Conservation (phyloP, 2,329 filamentous ascomycete species). For the Cladosporium austrohemisphaericum region DNA sequence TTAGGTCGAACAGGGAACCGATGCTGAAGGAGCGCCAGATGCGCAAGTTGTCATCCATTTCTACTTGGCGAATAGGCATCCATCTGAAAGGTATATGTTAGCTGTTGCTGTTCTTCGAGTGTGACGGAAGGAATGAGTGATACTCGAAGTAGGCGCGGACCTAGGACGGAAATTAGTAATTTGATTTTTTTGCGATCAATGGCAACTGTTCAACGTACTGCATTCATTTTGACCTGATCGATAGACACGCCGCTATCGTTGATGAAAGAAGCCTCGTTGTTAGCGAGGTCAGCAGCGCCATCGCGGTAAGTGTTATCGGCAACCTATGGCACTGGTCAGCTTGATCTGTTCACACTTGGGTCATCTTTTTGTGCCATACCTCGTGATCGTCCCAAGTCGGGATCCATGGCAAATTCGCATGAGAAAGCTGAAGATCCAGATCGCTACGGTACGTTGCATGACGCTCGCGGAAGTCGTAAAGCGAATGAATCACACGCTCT, state of each 20-base stretch:
- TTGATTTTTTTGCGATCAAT: too few relatives aligned
- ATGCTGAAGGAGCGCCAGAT: conserved; percentile 43
- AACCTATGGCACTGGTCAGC: conserved; percentile 24
- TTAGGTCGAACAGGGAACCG: conserved; percentile 40
- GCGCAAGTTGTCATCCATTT: conserved; percentile 43
- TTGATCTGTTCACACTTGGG: neutral
- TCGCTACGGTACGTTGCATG: conserved; percentile 41
- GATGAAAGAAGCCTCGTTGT: conserved; percentile 42
- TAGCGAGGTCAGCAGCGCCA: conserved; percentile 38
- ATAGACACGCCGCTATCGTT: conserved; percentile 39
- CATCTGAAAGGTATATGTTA: conserved; percentile 25
- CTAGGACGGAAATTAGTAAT: too few relatives aligned
- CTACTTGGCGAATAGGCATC: conserved; percentile 43
- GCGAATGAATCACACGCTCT: conserved; percentile 37
- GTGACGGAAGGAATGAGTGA: neutral
- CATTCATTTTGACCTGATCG: conserved; percentile 46
- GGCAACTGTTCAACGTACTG: too few relatives aligned
- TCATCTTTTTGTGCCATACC: neutral
- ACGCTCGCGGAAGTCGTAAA: conserved; percentile 44
- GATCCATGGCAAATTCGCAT: conserved; percentile 42
- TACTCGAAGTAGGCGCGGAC: conserved; percentile 38
- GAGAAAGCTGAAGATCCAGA: conserved; percentile 37
- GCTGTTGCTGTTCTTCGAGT: neutral
- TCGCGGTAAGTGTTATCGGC: conserved; percentile 42
- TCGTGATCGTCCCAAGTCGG: conserved; percentile 38